Conservation (phyloP, 83 land plant genomes). For the Thuja plicata region DNA sequence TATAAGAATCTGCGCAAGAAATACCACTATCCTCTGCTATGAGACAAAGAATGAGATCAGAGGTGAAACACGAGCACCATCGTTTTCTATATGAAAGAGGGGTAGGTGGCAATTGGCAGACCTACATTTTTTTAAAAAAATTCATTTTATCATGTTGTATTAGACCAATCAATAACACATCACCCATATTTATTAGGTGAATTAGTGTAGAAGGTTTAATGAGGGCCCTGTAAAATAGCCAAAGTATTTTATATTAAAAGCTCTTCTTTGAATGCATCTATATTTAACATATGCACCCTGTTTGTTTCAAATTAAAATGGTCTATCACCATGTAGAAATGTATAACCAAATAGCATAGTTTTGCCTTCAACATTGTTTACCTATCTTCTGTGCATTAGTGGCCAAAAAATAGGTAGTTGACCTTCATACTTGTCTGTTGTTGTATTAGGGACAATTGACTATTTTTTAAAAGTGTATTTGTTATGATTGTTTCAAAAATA, state of each 20-base stretch:
- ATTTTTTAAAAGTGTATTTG: not conserved
- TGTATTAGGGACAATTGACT: not conserved
- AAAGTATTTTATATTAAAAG: not conserved
- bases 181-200: no score
- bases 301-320: no score
- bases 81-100: no score
- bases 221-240: not conserved
- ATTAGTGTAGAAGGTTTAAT: no score
- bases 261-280: not conserved
- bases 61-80: no score
- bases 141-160: slow-evolving; percentile 93
- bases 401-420: not conserved
- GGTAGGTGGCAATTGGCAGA: no score
- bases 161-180: no score
- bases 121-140: not conserved
- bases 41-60: no score
- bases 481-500: not conserved
- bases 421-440: not conserved
- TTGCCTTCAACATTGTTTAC: not conserved
- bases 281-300: no score
- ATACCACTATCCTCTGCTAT: no score
- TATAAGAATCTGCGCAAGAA: no score
- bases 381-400: not conserved
- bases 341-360: not conserved
- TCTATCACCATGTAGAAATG: not conserved